phyloP scores from a whole-genome alignment of 305 asterid genomes.

The Petunia hybrid region DNA sequence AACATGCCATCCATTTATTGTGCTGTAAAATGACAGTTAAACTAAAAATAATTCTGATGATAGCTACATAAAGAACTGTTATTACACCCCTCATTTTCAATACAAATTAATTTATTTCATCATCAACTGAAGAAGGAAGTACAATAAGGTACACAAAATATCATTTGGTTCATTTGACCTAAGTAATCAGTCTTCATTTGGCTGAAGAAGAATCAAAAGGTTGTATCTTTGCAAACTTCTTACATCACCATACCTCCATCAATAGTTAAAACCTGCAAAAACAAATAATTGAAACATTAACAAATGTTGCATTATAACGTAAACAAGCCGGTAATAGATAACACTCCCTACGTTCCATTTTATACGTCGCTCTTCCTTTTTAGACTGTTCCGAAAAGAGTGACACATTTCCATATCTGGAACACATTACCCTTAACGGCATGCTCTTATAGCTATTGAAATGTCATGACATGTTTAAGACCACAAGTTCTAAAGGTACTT shows the following conservation, averaged over 20 bases:
- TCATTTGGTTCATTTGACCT: neutral
- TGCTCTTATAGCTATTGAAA: too few species aligned
- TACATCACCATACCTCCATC: constrained; percentile 99
- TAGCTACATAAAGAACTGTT: neutral
- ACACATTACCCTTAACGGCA: too few species aligned
- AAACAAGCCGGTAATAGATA: neutral
- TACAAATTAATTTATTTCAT: constrained; percentile 13
- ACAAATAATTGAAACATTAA: neutral
- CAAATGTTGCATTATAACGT: neutral
- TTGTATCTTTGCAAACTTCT: constrained; percentile 35
- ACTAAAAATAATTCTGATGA: neutral
- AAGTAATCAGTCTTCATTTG: neutral
- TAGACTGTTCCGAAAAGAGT: too few species aligned
- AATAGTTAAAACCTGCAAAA: constrained; percentile 74
- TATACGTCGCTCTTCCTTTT: too few species aligned
- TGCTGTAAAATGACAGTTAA: constrained; percentile 8
- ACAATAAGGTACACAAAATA: neutral
- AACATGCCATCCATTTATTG: neutral
- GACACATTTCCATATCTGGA: too few species aligned
- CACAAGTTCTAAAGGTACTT: too few species aligned
- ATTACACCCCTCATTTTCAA: neutral
- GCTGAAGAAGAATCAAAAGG: neutral
- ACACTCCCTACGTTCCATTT: too few species aligned
- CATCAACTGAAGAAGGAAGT: constrained; percentile 16
- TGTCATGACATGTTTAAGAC: too few species aligned